Percentiles rank a stretch among this genome's conserved stretches.
These are phyloP conservation scores for Maudiozyma serrabonitensis DNA, from an alignment of 805 yeast species.

Conservation along the genomic window DNA sequence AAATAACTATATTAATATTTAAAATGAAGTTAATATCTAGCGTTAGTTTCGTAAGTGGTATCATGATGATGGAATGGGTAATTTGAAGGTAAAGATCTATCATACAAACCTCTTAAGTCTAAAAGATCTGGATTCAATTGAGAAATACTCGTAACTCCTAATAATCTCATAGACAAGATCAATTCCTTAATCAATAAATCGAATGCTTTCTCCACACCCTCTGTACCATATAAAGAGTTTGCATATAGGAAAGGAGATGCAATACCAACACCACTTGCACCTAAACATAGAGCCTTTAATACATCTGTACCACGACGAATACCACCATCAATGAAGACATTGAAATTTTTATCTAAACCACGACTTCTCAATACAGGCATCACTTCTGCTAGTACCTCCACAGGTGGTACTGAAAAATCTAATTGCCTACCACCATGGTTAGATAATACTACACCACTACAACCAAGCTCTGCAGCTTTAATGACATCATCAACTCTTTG, in stretches of 20 bases:
- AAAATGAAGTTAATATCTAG: neutral
- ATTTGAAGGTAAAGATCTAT: neutral
- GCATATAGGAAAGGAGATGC: slow-evolving; percentile 61
- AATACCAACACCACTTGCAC: slow-evolving; percentile 61
- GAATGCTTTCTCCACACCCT: slow-evolving; percentile 50
- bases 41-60: neutral
- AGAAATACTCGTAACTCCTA: slow-evolving; percentile 56
- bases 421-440: slow-evolving; percentile 88
- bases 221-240: slow-evolving; percentile 51
- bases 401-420: slow-evolving; percentile 67
- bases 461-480: slow-evolving; percentile 59
- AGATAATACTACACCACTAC: slow-evolving; percentile 66
- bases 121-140: slow-evolving; percentile 54
- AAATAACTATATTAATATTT: too few relatives aligned
- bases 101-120: slow-evolving; percentile 33
- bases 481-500: slow-evolving; percentile 73
- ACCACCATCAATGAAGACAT: slow-evolving; percentile 60
- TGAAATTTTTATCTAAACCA: slow-evolving; percentile 40
- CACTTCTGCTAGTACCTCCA: slow-evolving; percentile 63
- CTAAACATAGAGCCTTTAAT: slow-evolving; percentile 54
- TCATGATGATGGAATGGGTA: neutral
- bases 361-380: slow-evolving; percentile 41
- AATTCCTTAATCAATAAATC: slow-evolving; percentile 60
- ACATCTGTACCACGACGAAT: slow-evolving; percentile 59
- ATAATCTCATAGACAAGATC: slow-evolving; percentile 64